phyloP scores from a whole-genome alignment of 164 flowering plant species.

The Annona cherimola region DNA sequence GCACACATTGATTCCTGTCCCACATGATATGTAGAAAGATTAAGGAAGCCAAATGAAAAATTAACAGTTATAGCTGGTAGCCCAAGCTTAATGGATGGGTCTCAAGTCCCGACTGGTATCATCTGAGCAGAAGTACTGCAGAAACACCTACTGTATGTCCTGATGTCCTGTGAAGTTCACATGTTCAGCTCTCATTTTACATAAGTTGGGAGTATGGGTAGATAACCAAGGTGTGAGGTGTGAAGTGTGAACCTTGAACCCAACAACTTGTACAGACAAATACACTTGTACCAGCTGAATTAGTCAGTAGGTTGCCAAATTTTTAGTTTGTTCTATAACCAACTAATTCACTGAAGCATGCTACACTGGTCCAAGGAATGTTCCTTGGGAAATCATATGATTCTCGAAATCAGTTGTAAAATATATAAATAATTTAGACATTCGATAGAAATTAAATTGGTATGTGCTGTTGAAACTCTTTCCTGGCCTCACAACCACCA shows the following conservation, averaged over 20 bases:
- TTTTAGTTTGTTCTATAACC: not conserved
- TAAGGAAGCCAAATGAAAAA: not conserved
- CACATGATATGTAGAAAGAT: not conserved
- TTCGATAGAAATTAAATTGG: not conserved
- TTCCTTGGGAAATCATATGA: not conserved
- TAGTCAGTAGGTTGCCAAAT: not conserved
- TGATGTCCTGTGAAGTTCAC: no score
- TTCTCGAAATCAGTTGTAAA: not conserved
- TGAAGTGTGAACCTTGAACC: no score
- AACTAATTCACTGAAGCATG: not conserved
- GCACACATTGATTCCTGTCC: not conserved
- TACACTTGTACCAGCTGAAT: no score
- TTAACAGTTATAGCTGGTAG: not conserved
- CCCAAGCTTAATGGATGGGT: not conserved
- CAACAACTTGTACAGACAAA: no score
- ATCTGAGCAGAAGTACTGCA: not conserved
- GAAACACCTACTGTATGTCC: no score
- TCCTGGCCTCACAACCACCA: not conserved
- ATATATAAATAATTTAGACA: no score
- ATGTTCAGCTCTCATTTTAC: no score
- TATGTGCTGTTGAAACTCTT: not conserved
- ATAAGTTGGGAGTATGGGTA: no score
- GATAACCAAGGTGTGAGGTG: no score
- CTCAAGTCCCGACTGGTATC: not conserved
- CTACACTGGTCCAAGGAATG: not conserved